A percentile compares a stretch with the other conserved stretches of the same genome.
These are phyloP conservation scores for Boletus sensibilis DNA, from an alignment of 768 basidiomycete genomes.

Conservation along the genomic window DNA sequence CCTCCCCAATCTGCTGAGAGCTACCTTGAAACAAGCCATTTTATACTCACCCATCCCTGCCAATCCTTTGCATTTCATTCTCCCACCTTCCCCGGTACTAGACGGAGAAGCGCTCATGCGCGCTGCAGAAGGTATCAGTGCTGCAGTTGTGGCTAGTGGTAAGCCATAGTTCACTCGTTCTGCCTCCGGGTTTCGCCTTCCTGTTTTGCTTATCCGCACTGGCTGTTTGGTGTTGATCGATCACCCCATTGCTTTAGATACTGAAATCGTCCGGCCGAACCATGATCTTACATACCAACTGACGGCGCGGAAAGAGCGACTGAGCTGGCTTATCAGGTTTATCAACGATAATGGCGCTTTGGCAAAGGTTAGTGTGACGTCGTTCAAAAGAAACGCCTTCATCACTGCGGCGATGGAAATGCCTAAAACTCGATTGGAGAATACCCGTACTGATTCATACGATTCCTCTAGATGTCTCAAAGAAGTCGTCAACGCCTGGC, in stretches of 20 bases:
- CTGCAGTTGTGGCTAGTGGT: conserved; percentile 74
- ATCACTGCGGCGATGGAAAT: not conserved
- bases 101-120: conserved; percentile 79
- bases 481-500: conserved; percentile 70
- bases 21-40: conserved; percentile 82
- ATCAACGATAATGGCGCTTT: conserved; percentile 85
- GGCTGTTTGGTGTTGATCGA: not conserved
- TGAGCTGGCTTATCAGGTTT: conserved; percentile 85
- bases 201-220: not conserved
- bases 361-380: conserved; percentile 51
- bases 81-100: conserved; percentile 63
- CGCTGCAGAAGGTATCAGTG: conserved; percentile 74
- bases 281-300: conserved; percentile 83
- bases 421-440: not conserved
- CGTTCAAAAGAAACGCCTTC: not conserved
- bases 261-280: conserved; percentile 65
- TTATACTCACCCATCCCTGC: conserved; percentile 70
- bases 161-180: conserved; percentile 1
- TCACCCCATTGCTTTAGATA: conserved; percentile 40
- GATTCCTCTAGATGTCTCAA: conserved; percentile 68
- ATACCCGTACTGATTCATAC: conserved; percentile 2
- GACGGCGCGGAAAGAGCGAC: conserved; percentile 65
- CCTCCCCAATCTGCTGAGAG: conserved; percentile 65
- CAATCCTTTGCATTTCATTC: conserved; percentile 79
- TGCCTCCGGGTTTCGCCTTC: not conserved